Evolutionary conservation across 2,329 filamentous ascomycete genomes (phyloP).

Genomic region (Corinectria fuckeliana): DNA sequence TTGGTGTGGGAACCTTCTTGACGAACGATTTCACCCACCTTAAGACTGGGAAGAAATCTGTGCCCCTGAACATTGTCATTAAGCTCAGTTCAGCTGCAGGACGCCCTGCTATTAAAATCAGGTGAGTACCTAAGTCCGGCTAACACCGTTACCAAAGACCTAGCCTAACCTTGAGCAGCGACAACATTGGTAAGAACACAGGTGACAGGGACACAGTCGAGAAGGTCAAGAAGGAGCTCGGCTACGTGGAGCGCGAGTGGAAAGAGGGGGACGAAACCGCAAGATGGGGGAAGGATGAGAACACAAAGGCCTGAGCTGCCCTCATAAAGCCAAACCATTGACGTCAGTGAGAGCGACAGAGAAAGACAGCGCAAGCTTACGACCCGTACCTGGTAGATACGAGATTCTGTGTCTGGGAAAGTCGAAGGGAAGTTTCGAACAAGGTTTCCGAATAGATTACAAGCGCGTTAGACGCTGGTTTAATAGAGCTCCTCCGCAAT

Average conservation of each 20-base stretch:
- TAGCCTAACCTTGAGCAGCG: constrained; percentile 48
- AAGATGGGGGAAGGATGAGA: constrained; percentile 70
- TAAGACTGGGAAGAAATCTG: constrained; percentile 79
- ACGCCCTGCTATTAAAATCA: constrained; percentile 88
- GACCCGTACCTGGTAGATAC: not conserved
- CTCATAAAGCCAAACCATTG: not conserved
- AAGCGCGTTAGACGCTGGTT: not conserved
- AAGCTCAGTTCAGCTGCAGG: constrained; percentile 89
- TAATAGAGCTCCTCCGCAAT: not conserved
- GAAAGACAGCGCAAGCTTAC: constrained; percentile 14
- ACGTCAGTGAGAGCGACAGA: constrained; percentile 5
- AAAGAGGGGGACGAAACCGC: constrained; percentile 81
- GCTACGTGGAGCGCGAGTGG: constrained; percentile 88
- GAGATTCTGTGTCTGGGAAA: not conserved
- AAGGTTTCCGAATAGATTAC: constrained; percentile 11
- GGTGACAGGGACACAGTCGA: constrained; percentile 81
- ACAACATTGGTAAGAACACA: constrained; percentile 93
- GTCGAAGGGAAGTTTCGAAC: not conserved
- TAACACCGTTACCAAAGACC: not conserved
- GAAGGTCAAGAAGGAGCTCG: constrained; percentile 83
- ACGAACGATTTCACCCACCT: constrained; percentile 90
- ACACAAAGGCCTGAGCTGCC: constrained; percentile 22
- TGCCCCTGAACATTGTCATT: constrained; percentile 96
- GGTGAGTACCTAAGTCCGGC: constrained; percentile 37
- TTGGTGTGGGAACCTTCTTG: constrained; percentile 94